A percentile compares a stretch with the other conserved stretches of the same genome.
phyloP scores from a whole-genome alignment of 306 rosid genomes.

The Sophora flavescens region DNA sequence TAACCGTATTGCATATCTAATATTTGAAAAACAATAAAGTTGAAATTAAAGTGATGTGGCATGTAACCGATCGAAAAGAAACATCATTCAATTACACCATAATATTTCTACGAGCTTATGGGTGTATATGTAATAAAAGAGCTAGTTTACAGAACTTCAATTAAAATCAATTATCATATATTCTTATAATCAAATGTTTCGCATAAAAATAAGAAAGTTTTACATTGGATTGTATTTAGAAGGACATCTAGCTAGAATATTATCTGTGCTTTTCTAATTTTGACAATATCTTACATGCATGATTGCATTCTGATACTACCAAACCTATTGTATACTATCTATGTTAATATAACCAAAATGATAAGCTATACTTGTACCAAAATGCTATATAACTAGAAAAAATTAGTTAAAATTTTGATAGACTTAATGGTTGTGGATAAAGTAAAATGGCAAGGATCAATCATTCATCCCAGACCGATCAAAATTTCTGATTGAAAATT shows the following conservation, averaged over 20 bases:
- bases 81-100: neutral
- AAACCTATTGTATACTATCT: neutral
- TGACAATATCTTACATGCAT: neutral
- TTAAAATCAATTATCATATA: neutral
- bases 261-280: neutral
- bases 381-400: neutral
- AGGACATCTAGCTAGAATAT: conserved; percentile 6
- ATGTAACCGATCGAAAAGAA: neutral
- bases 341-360: neutral
- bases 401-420: too few relatives aligned
- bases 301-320: neutral
- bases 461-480: too few relatives aligned
- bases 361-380: neutral
- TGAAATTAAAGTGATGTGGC: too few relatives aligned
- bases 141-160: neutral
- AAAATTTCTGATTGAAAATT: too few relatives aligned
- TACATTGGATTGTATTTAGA: neutral
- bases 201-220: neutral
- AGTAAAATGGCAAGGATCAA: too few relatives aligned
- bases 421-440: too few relatives aligned
- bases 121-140: neutral
- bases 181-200: neutral
- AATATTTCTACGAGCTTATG: neutral
- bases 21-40: neutral
- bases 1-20: too few relatives aligned